phyloP scores from a whole-genome alignment of 257 asterid genomes.

The Capsicum pubescens region DNA sequence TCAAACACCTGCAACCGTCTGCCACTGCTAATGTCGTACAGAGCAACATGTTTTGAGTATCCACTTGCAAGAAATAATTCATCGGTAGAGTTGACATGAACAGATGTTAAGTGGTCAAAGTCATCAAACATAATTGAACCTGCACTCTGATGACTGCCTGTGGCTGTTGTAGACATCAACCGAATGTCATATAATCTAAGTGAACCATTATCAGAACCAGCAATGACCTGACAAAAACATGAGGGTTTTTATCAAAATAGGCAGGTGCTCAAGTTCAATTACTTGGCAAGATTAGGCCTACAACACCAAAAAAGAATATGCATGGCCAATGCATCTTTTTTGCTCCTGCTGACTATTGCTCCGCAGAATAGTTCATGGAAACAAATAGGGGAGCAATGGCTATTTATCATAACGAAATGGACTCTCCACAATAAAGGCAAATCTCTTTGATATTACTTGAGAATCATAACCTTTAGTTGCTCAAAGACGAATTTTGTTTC shows the following conservation, averaged over 20 bases:
- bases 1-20: constrained; percentile 74
- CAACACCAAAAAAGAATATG: constrained; percentile 4
- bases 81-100: constrained; percentile 88
- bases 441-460: constrained; percentile 12
- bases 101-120: constrained; percentile 91
- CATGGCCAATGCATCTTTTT: not conserved
- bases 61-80: constrained; percentile 96
- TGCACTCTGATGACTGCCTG: constrained; percentile 45
- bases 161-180: constrained; percentile 47
- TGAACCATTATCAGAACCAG: constrained; percentile 93
- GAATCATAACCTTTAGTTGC: constrained; percentile 12
- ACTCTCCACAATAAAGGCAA: not conserved
- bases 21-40: constrained; percentile 79
- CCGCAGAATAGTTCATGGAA: not conserved
- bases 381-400: not conserved
- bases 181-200: constrained; percentile 77
- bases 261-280: constrained; percentile 22
- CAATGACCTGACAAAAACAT: constrained; percentile 70
- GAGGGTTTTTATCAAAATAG: constrained; percentile 19
- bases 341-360: not conserved
- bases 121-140: constrained; percentile 73
- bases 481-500: not conserved
- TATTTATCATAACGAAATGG: not conserved
- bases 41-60: constrained; percentile 80
- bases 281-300: not conserved